These are phyloP conservation scores for Tulasnella sp. DNA, from an alignment of 768 basidiomycete species.

Conservation along the genomic window DNA sequence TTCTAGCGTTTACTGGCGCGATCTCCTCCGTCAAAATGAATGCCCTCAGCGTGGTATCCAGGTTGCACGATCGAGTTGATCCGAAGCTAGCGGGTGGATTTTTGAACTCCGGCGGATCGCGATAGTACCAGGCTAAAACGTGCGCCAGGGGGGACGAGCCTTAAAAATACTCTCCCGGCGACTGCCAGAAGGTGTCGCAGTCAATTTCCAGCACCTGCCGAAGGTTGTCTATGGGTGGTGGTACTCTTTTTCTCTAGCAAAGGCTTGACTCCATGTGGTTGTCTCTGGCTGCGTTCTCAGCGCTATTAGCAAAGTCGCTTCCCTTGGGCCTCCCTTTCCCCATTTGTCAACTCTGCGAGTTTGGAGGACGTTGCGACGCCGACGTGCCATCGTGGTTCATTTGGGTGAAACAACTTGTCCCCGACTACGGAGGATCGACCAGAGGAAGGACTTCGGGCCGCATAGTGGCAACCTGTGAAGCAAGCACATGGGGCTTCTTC, in stretches of 20 bases:
- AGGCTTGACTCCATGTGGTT: slow-evolving; percentile 17
- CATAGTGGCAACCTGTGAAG: background rate
- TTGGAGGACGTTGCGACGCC: background rate
- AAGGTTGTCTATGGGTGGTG: slow-evolving; percentile 3
- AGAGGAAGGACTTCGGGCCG: background rate
- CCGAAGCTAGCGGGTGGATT: background rate
- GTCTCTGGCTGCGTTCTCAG: background rate
- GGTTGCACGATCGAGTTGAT: slow-evolving; percentile 2
- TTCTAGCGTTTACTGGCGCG: background rate
- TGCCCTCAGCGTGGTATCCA: slow-evolving; percentile 2
- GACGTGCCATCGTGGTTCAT: slow-evolving; percentile 9
- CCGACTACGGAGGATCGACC: background rate
- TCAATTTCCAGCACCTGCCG: background rate
- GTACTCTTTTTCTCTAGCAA: slow-evolving; percentile 3
- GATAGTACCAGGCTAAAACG: background rate
- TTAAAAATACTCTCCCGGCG: slow-evolving; percentile 5
- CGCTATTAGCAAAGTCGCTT: slow-evolving; percentile 1
- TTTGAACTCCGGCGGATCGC: slow-evolving; percentile 14
- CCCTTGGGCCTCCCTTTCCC: slow-evolving; percentile 6
- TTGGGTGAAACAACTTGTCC: slow-evolving; percentile 11
- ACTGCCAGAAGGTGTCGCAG: background rate
- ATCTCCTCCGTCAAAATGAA: background rate
- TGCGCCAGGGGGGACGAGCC: background rate
- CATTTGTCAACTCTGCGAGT: slow-evolving; percentile 7
- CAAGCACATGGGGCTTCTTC: background rate